Base-by-base conservation (phyloP, 192 early-diverging fungal species). In the Coemansia sp. region DNA sequence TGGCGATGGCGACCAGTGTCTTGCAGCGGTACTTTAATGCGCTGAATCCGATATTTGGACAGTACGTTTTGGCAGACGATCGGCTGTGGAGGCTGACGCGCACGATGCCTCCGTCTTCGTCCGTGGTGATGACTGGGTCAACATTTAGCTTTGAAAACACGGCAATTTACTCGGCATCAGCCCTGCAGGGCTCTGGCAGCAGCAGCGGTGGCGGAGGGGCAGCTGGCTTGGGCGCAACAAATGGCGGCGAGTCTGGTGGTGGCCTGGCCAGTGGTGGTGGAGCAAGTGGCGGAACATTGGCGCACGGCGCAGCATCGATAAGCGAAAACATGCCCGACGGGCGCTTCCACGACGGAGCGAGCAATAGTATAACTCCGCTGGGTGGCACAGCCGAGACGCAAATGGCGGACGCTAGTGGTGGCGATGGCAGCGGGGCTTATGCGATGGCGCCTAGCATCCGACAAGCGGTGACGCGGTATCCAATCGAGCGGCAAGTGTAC, bases 1-100 rank as follows among this genome's bases (percentile, higher is more conserved):
- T 80, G 38, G 57, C 27, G 1, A 74, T 67, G 11, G 71, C 67
- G 0, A 59, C 67, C 18, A 58, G 71, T 39, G 71, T 73, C 4
- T 60, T 80, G 19, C 62, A 71, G 22, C 62, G 76, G 15, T 80
- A 80, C 67, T 72, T 68, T 52, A 74, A 65, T 36, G 62, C 63
- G n/a, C 67, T 80, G 10, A 56, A 56, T 41, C 71, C 76, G 0
- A 64, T 67, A 8, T 80, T 80, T 55, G 76, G 76, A 10, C 55
- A 67, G 38, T 80, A 64, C 18, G 46, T 70, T 3, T 41, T 80
- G 52, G 76, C 76, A 1, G 76, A 80, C 37, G 71, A 80, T 26
- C 63, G 71, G 19, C 57, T 80, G 37, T 80, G 76, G 76, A 56
- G 70, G 1, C 67, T 70, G 39, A 56, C 76, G 7, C 68, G 70